Base-by-base conservation (phyloP, 2,329 filamentous ascomycete species). In the Ceratocystis papillata region DNA sequence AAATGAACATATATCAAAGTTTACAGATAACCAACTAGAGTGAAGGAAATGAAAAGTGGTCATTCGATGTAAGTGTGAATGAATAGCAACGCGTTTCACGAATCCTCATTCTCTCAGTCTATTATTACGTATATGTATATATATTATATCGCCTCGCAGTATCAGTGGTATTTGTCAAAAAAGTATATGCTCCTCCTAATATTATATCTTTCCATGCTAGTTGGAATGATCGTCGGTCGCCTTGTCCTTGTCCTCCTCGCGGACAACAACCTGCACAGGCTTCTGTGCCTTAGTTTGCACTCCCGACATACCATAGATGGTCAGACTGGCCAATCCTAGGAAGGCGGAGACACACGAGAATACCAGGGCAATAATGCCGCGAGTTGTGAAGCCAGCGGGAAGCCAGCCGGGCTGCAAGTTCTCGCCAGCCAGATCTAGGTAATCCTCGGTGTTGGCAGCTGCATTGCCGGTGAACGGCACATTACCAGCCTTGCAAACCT, bases 361-460 rank as follows among this genome's bases (percentile, higher is more conserved):
- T 1, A 87, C 85, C 70, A 94, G 75, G 7, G 89, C 89, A 1
- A 90, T 82, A 45, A 89, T 87, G 5, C 89, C 90, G 45, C 81
- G 80, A 0, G 84, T 74, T 0, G 86, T 89, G 73, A 92, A 91
- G 0, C 89, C 89, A 0, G 76, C 79, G 0, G 88, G 88, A n/a
- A 93, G 72, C 59, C 76, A 79, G 0, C 74, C 75, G 0, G 84
- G 81, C 2, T 80, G 78, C 46, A 72, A 75, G 67, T 86, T 86
- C 67, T 70, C 68, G n/a, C 71, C 71, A 1, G 46, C 73, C 3
- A 84, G 73, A 69, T 87, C 80, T 2, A 83, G 72, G 8, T 79
- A 72, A 64, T 86, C 72, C 1, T 74, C 70, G 0, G 79, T 83
- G 67, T 85, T 85, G 0, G 79, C 84, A 0, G 83, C 84, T 0